Evolutionary conservation across 805 yeast species (phyloP).

Genomic region (Saturnispora kantuleensis): DNA sequence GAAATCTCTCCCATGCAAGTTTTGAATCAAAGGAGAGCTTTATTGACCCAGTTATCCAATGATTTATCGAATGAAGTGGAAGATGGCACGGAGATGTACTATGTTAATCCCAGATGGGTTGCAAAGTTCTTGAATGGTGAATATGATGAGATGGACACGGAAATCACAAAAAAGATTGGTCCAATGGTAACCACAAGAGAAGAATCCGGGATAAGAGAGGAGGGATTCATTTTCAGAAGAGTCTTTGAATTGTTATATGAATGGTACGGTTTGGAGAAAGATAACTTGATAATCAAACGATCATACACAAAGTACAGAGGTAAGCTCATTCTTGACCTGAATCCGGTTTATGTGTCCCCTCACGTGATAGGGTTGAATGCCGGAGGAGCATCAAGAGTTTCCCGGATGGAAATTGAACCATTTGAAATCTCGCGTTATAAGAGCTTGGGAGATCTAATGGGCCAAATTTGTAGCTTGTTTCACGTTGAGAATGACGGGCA

Average conservation of each 20-base stretch:
- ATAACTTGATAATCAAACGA: conserved; percentile 30
- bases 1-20: conserved; percentile 9
- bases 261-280: conserved; percentile 46
- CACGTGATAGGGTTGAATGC: conserved; percentile 20
- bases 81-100: conserved; percentile 41
- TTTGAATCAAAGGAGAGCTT: conserved; percentile 14
- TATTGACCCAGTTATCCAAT: conserved; percentile 11
- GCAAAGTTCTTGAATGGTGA: conserved; percentile 29
- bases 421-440: conserved; percentile 29
- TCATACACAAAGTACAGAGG: conserved; percentile 23
- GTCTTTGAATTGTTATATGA: conserved; percentile 35
- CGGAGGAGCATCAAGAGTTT: not conserved
- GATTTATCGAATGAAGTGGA: conserved; percentile 13
- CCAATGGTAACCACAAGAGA: conserved; percentile 41
- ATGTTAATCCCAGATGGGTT: conserved; percentile 40
- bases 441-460: conserved; percentile 21
- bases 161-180: conserved; percentile 28
- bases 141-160: conserved; percentile 22
- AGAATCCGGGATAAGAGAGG: conserved; percentile 24
- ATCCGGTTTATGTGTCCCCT: conserved; percentile 20
- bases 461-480: conserved; percentile 16
- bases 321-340: conserved; percentile 17
- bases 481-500: conserved; percentile 11
- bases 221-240: conserved; percentile 32
- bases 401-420: not conserved